A percentile compares a stretch with the other conserved stretches of the same genome.
Evolutionary conservation across 805 yeast species (phyloP).

Genomic region (Vanderwaltozyma polyspora): DNA sequence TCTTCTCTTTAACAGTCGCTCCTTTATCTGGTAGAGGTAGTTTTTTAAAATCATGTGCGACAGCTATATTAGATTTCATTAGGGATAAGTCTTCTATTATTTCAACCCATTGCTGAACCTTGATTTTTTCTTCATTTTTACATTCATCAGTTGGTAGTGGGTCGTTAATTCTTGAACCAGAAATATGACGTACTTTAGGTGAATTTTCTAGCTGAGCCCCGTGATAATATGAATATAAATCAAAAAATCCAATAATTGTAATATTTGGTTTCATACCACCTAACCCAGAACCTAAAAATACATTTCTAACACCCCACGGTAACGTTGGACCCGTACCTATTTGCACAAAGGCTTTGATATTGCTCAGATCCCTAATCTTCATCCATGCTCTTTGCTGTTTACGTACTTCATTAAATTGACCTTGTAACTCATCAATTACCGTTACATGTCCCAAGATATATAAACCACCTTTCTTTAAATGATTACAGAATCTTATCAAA

Average conservation of each 20-base stretch:
- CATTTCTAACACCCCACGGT: slow-evolving; percentile 92
- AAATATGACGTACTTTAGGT: background rate
- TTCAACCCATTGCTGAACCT: slow-evolving; percentile 80
- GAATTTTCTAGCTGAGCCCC: background rate
- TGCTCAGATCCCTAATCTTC: slow-evolving; percentile 62
- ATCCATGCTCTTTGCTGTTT: slow-evolving; percentile 76
- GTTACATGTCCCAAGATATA: slow-evolving; percentile 89
- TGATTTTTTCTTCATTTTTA: slow-evolving; percentile 56
- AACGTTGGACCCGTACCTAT: slow-evolving; percentile 77
- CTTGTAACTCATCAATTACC: slow-evolving; percentile 44
- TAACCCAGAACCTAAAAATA: slow-evolving; percentile 85
- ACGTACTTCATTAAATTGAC: slow-evolving; percentile 54
- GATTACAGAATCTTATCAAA: slow-evolving; percentile 83
- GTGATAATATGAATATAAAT: slow-evolving; percentile 33
- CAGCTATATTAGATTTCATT: slow-evolving; percentile 84
- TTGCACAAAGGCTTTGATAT: slow-evolving; percentile 89
- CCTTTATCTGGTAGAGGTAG: slow-evolving; percentile 49
- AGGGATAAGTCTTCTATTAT: slow-evolving; percentile 80
- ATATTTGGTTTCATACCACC: slow-evolving; percentile 98
- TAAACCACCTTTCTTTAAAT: slow-evolving; percentile 88
- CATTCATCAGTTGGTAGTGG: slow-evolving; percentile 70
- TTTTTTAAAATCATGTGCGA: slow-evolving; percentile 75
- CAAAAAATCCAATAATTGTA: slow-evolving; percentile 83
- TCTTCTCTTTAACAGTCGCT: slow-evolving; percentile 25
- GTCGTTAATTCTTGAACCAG: background rate